Conservation (phyloP, 495 filamentous ascomycete genomes). For the Penicillium longicatenatum region DNA sequence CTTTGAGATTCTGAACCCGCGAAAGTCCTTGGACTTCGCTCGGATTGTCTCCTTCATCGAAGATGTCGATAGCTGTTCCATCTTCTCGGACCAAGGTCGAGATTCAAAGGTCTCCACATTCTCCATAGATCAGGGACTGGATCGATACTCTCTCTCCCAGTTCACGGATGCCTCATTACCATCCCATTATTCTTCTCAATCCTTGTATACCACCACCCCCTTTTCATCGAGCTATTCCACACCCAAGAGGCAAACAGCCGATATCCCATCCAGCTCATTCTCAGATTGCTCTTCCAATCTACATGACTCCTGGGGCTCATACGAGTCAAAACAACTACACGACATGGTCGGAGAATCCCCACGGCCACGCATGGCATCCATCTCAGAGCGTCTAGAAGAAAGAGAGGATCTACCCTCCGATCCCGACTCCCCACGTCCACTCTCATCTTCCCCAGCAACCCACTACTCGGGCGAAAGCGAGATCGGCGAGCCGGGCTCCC, state of each 20-base stretch:
- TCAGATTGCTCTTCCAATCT: constrained; percentile 26
- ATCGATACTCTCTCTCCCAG: constrained; percentile 29
- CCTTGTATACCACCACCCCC: constrained; percentile 18
- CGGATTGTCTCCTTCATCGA: constrained; percentile 48
- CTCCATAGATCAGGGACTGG: constrained; percentile 23
- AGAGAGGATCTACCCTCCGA: constrained; percentile 11
- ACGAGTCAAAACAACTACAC: constrained; percentile 17
- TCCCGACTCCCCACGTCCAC: constrained; percentile 18
- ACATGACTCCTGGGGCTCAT: constrained; percentile 20
- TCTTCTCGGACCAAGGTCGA: constrained; percentile 26
- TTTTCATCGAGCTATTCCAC: constrained; percentile 14
- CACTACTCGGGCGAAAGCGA: constrained; percentile 30
- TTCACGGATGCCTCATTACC: constrained; percentile 33
- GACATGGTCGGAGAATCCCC: constrained; percentile 24
- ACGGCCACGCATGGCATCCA: constrained; percentile 30
- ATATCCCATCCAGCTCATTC: constrained; percentile 26
- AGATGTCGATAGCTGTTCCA: constrained; percentile 36
- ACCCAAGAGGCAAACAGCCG: constrained; percentile 19
- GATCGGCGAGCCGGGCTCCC: constrained; percentile 42
- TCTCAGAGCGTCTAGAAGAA: constrained; percentile 29
- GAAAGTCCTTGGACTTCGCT: constrained; percentile 41
- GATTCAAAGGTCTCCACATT: constrained; percentile 29
- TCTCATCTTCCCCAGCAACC: constrained; percentile 27
- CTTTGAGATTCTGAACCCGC: constrained; percentile 51
- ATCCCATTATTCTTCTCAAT: constrained; percentile 29